These are phyloP conservation scores for Verticillium nonalfalfae DNA, from an alignment of 2,329 filamentous ascomycete genomes.

Conservation along the genomic window DNA sequence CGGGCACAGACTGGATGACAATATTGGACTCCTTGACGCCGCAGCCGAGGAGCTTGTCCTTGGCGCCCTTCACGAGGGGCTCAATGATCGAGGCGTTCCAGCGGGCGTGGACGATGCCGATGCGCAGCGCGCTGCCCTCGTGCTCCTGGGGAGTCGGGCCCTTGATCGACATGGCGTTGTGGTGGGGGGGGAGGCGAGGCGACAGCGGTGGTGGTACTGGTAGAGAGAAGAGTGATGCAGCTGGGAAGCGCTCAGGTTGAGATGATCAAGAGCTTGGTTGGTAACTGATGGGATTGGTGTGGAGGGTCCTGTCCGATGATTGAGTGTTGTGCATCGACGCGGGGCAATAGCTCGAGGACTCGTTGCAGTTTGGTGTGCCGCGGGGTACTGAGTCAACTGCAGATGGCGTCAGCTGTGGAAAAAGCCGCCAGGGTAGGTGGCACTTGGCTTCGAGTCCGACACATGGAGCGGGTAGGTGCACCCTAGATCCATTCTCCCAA, in stretches of 20 bases:
- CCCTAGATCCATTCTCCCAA: background rate
- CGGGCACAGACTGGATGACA: constrained; percentile 81
- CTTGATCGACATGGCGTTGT: constrained; percentile 39
- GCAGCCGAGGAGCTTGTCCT: constrained; percentile 66
- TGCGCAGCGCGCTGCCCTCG: constrained; percentile 69
- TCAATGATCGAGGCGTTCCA: constrained; percentile 92
- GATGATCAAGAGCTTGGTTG: background rate
- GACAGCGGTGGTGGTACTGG: too few relatives aligned
- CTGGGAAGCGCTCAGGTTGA: background rate
- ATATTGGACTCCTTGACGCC: constrained; percentile 89
- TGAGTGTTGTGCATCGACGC: background rate
- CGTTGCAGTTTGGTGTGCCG: background rate
- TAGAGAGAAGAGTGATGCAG: too few relatives aligned
- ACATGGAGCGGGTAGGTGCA: background rate
- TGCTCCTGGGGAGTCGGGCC: constrained; percentile 51
- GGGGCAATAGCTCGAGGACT: background rate
- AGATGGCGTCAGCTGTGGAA: background rate
- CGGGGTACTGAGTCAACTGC: background rate
- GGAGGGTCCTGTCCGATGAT: background rate
- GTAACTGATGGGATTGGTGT: background rate
- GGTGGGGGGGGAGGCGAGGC: background rate
- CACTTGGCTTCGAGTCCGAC: too few relatives aligned
- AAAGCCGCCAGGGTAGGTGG: background rate
- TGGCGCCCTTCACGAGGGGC: constrained; percentile 73
- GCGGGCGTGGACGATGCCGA: constrained; percentile 92